These are phyloP conservation scores for Kwoniella shivajii DNA, from an alignment of 1,284 basidiomycete genomes.

Conservation along the genomic window DNA sequence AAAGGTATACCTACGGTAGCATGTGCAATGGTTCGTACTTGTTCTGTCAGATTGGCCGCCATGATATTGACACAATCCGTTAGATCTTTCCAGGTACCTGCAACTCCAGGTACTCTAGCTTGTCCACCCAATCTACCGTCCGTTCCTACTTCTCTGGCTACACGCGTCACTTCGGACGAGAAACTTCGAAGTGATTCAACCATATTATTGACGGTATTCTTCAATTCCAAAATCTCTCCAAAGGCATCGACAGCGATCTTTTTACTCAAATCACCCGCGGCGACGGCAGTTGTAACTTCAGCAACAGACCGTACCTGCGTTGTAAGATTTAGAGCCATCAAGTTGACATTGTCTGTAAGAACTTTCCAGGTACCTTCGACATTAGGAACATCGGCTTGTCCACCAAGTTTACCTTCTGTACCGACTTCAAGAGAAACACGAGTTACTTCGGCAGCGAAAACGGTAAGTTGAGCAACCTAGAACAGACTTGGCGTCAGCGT, in stretches of 20 bases:
- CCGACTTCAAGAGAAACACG: constrained; percentile 89
- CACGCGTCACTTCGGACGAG: constrained; percentile 70
- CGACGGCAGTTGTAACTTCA: constrained; percentile 96
- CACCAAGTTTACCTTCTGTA: constrained; percentile 93
- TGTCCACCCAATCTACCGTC: constrained; percentile 96
- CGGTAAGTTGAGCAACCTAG: constrained; percentile 52
- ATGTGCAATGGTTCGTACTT: constrained; percentile 92
- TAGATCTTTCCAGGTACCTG: constrained; percentile 92
- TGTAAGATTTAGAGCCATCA: constrained; percentile 72
- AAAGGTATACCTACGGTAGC: constrained; percentile 62
- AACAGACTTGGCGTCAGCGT: background rate
- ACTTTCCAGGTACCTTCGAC: constrained; percentile 93
- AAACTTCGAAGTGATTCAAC: constrained; percentile 57
- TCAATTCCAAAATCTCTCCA: constrained; percentile 95
- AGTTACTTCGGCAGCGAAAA: constrained; percentile 67
- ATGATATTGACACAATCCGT: constrained; percentile 88
- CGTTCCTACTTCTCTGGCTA: constrained; percentile 89
- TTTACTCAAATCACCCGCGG: constrained; percentile 84
- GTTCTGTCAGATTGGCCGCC: constrained; percentile 71
- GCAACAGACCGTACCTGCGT: constrained; percentile 97
- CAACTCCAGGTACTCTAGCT: constrained; percentile 79
- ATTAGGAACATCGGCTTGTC: constrained; percentile 83
- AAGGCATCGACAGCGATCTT: constrained; percentile 94
- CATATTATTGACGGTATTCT: constrained; percentile 54
- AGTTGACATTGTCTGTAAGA: constrained; percentile 90